Base-by-base conservation (phyloP, 805 yeast species). In the Komagataella kurtzmanii region DNA sequence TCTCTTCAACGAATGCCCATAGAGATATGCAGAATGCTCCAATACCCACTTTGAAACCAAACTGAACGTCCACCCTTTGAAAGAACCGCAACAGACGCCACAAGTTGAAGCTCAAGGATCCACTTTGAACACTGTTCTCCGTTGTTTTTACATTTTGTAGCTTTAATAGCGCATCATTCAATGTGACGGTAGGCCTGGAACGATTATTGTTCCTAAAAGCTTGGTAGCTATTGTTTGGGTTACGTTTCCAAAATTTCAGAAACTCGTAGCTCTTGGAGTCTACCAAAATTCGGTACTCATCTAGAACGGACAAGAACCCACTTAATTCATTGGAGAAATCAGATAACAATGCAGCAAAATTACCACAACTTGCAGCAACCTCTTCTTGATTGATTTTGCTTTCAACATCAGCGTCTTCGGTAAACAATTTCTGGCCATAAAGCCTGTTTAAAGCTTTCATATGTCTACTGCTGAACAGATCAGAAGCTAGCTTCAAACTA, bases 291-390 rank as follows among this genome's bases (percentile, higher is more conserved):
- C 55, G 51, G 54, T 72, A 77, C 6, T 71, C 68, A 10, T 69
- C 70, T 43, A 80, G 61, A 7, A 70, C 55, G 10, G 66, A 66
- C 44, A 85, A 62, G 54, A 81, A 78, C 2, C 64, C 66, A 18
- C 65, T 60, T 49, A 86, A 64, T 55, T 84, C 89, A 43, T 69
- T 69, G 1, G 88, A 80, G 56, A 79, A 80, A 52, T 83, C 79
- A 2, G 79, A 75, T 44, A 88, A 61, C 21, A 85, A 71, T 43
- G 81, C 76, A 1, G 90, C 74, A 60, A 86, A 86, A 61, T 86
- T 85, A 1, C 90, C 91, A 67, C 93, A 85, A 48, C 86, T 77
- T 0, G 95, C 95, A 1, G 90, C 85, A 3, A 86, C 84, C 56
- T 85, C 89, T 65, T 86, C 95, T 57, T 83, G 85, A 54, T 81